Evolutionary conservation across 1,284 basidiomycete genomes (phyloP).

Genomic region (Volvariella volvacea): DNA sequence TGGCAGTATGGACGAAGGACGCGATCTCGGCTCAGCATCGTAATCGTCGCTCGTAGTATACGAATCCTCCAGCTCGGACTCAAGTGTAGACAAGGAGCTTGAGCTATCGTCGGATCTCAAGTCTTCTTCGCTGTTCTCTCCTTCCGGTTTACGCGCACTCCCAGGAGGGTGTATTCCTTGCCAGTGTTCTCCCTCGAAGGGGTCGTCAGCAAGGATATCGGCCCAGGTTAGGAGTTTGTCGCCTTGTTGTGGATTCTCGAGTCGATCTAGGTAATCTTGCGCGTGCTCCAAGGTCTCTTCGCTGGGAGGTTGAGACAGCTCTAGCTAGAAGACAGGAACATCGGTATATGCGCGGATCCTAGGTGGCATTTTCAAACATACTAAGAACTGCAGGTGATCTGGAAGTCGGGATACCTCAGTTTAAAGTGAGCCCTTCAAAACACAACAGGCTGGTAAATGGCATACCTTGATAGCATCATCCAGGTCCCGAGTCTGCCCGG

Average conservation of each 20-base stretch:
- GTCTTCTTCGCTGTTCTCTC: conserved; percentile 14
- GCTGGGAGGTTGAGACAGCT: conserved; percentile 47
- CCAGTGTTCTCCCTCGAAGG: conserved; percentile 77
- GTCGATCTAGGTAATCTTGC: conserved; percentile 39
- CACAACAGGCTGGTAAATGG: conserved; percentile 1
- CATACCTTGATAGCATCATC: conserved; percentile 59
- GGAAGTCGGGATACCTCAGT: conserved; percentile 50
- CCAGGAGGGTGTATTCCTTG: conserved; percentile 55
- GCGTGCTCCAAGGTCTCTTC: conserved; percentile 42
- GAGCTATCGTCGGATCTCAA: conserved; percentile 31
- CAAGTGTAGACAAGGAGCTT: conserved; percentile 39
- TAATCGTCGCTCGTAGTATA: conserved; percentile 19
- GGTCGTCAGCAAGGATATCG: conserved; percentile 70
- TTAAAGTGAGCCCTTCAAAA: conserved; percentile 4
- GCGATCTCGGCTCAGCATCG: conserved; percentile 5
- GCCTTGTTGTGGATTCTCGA: conserved; percentile 35
- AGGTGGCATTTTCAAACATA: conserved; percentile 25
- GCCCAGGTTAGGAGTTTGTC: conserved; percentile 54
- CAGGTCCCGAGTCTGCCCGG: conserved; percentile 45
- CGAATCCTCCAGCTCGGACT: conserved; percentile 31
- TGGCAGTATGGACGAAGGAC: background rate
- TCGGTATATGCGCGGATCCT: background rate
- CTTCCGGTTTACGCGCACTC: conserved; percentile 23
- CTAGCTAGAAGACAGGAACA: conserved; percentile 31
- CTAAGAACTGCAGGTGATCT: conserved; percentile 65